Evolutionary conservation across 2,329 filamentous ascomycete genomes (phyloP).

Genomic region (Dactylellina drechsleri): DNA sequence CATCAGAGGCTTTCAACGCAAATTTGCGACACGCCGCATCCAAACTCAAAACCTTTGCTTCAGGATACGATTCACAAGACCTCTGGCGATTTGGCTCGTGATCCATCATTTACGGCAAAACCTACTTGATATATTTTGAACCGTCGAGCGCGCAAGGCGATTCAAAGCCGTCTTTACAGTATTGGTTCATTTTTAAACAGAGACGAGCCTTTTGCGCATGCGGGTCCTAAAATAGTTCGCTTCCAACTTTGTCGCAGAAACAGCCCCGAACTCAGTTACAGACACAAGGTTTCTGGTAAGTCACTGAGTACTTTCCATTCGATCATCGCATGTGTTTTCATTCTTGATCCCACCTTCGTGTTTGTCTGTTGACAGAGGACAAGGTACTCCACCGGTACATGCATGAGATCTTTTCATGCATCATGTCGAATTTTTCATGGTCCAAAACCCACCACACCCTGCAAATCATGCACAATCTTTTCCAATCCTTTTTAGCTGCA

Average conservation of each 20-base stretch:
- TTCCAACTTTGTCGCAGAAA: not conserved
- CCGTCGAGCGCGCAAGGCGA: slow-evolving; percentile 9
- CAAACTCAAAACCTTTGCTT: not conserved
- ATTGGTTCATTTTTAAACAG: not conserved
- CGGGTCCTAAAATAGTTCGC: slow-evolving; percentile 33
- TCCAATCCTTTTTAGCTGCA: slow-evolving; percentile 8
- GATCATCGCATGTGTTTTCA: slow-evolving; percentile 11
- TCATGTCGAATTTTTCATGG: slow-evolving; percentile 33
- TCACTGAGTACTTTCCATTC: slow-evolving; percentile 9
- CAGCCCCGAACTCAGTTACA: too few species aligned
- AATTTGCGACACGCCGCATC: not conserved
- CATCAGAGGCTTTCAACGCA: slow-evolving; percentile 17
- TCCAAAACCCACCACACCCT: slow-evolving; percentile 11
- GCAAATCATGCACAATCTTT: slow-evolving; percentile 34
- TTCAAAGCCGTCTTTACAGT: not conserved
- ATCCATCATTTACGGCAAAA: slow-evolving; percentile 8
- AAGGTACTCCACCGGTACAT: slow-evolving; percentile 35
- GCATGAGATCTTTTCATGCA: slow-evolving; percentile 38
- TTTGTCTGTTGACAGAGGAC: slow-evolving; percentile 9
- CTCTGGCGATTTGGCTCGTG: slow-evolving; percentile 28
- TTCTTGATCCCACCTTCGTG: slow-evolving; percentile 27
- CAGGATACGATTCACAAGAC: too few species aligned
- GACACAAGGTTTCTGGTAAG: not conserved
- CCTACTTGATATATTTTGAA: not conserved
- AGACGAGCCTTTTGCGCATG: slow-evolving; percentile 39